phyloP scores from a whole-genome alignment of 225 moss, liverwort and hornwort genomes.

The Lunularia cruciata region DNA sequence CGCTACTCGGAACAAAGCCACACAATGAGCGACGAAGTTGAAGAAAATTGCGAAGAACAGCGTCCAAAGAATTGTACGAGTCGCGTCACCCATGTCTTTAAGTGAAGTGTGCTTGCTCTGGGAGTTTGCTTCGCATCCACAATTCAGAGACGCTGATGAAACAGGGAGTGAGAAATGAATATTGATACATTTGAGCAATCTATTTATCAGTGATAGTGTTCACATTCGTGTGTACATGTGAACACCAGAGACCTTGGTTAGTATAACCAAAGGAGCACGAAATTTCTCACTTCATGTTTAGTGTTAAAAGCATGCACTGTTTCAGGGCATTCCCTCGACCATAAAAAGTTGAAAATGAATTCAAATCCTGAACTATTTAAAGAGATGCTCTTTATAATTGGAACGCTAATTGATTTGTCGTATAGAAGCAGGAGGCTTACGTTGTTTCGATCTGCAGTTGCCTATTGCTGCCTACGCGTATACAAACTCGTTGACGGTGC shows the following conservation, averaged over 20 bases:
- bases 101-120: not conserved
- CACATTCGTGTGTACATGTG: not conserved
- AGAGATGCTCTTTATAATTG: no score
- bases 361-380: no score
- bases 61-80: conserved; percentile 6
- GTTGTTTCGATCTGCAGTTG: no score
- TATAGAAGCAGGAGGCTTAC: no score
- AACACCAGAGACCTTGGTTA: conserved; percentile 4
- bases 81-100: conserved; percentile 1
- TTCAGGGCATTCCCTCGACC: no score
- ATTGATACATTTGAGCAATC: not conserved
- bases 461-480: no score
- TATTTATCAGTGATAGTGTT: conserved; percentile 9
- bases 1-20: conserved; percentile 17
- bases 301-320: not conserved
- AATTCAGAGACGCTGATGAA: not conserved
- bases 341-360: no score
- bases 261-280: not conserved
- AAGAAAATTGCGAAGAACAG: conserved; percentile 1
- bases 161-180: not conserved
- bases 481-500: no score
- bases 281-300: not conserved
- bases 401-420: no score
- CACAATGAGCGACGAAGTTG: conserved; percentile 11
- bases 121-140: no score